Evolutionary conservation across 108 stramenopile species (phyloP), one percentile per base, ranked within the genome.

Genomic region (Bacterosira constricta): DNA sequence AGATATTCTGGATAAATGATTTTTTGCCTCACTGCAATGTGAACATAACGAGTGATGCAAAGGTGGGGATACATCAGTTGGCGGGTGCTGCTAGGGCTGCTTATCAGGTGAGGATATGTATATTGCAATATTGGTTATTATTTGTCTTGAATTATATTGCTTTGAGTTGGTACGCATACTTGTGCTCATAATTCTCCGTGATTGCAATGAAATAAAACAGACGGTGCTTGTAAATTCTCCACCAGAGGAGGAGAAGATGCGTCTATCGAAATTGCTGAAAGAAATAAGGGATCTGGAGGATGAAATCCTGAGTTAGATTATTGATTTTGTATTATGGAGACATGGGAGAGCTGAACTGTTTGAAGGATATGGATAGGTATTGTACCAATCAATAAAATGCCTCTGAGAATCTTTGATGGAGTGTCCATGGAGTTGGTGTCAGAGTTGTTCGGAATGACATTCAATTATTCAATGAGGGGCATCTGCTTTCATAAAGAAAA

Each of bases 41-140:
- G 10, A 91, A 88, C 39, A 91, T 91, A 30, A 81, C 81, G 25
- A 86, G 84, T 6, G 90, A 91, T 83, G 90, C 90, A 21, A 89
- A 89, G 58, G 90, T 89, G 17, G 90, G 90, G 27, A 84, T 91
- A 46, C 90, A 91, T 75, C 85, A 84, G 23, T 69, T 91, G 61
- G 90, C 85, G 11, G 90, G 90, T 35, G 88, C 90, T 6, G 90
- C 90, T 13, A 78, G 90, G 20, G 84, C 90, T 37, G 90, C 90
- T 10, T 91, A 84, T 71, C 90, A 91, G 49, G 70, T 71, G 35
- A 36, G 70, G 20, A 29, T 26, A 36, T 50, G n/a, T 32, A 21
- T 66, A 18, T 55, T 21, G 6, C 53, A 30, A 12, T 6, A 29
- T 9, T 55, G 27, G 13, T 6, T 26, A 11, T 7, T 27, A 3